These are phyloP conservation scores for Amanita brunnescens DNA, from an alignment of 768 basidiomycete genomes.

Conservation along the genomic window DNA sequence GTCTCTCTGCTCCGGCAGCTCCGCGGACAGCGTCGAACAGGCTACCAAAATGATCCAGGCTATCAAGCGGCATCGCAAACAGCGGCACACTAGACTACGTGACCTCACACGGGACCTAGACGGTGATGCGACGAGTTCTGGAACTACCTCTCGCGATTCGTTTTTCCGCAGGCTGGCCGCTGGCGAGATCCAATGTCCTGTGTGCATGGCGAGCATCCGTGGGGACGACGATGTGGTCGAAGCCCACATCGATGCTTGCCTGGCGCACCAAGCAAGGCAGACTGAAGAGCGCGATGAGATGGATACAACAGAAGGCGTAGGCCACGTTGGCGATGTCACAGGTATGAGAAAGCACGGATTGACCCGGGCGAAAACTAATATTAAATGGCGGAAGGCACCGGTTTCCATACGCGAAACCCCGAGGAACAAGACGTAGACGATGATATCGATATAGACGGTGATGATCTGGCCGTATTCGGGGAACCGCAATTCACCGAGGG, in stretches of 20 bases:
- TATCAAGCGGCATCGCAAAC: slow-evolving; percentile 65
- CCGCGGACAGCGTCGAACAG: slow-evolving; percentile 24
- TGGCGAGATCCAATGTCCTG: slow-evolving; percentile 53
- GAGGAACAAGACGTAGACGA: slow-evolving; percentile 63
- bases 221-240: slow-evolving; percentile 70
- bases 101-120: slow-evolving; percentile 53
- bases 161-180: slow-evolving; percentile 13
- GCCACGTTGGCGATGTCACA: slow-evolving; percentile 41
- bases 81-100: slow-evolving; percentile 56
- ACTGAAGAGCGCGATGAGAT: slow-evolving; percentile 20
- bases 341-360: slow-evolving; percentile 22
- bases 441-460: slow-evolving; percentile 75
- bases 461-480: slow-evolving; percentile 59
- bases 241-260: slow-evolving; percentile 76
- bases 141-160: slow-evolving; percentile 22
- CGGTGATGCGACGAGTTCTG: slow-evolving; percentile 31
- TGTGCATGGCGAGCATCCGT: slow-evolving; percentile 47
- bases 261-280: slow-evolving; percentile 43
- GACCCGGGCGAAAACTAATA: not conserved
- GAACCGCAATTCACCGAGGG: slow-evolving; percentile 69
- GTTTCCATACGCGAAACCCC: slow-evolving; percentile 57
- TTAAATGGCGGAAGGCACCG: slow-evolving; percentile 40
- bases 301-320: slow-evolving; percentile 22
- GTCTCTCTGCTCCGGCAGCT: slow-evolving; percentile 21
- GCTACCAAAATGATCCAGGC: slow-evolving; percentile 47